These are phyloP conservation scores for Schizosaccharomyces japonicus DNA, from an alignment of 805 yeast genomes.

Conservation along the genomic window DNA sequence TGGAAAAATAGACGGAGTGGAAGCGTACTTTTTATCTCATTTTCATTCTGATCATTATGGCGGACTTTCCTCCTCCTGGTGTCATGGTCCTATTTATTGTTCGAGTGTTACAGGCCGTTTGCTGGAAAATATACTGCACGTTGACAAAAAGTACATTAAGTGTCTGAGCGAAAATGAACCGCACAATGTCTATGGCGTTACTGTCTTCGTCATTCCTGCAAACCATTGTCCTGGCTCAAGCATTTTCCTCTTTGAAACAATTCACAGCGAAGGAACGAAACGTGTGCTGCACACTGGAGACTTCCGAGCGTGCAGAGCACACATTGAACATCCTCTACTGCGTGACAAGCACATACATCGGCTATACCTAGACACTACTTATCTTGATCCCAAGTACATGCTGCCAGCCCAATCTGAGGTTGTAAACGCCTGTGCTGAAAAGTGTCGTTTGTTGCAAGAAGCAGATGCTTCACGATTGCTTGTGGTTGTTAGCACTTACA, in stretches of 20 bases:
- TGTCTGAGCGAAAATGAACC: conserved; percentile 22
- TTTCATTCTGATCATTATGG: conserved; percentile 90
- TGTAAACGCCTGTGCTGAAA: conserved; percentile 29
- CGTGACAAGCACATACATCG: conserved; percentile 23
- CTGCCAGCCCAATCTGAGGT: conserved; percentile 62
- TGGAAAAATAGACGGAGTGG: conserved; percentile 16
- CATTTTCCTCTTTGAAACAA: conserved; percentile 40
- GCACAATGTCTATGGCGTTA: conserved; percentile 21
- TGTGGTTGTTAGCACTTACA: conserved; percentile 62
- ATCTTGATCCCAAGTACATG: conserved; percentile 44
- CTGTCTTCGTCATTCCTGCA: conserved; percentile 51
- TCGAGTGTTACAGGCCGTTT: conserved; percentile 45
- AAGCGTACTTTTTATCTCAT: conserved; percentile 25
- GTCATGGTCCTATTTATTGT: conserved; percentile 45
- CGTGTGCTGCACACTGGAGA: conserved; percentile 71
- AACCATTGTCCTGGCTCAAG: conserved; percentile 96
- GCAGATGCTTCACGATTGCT: conserved; percentile 19
- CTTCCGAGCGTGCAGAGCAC: conserved; percentile 42
- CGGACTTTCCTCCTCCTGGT: conserved; percentile 62
- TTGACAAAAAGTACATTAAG: conserved; percentile 23
- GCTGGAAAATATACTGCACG: conserved; percentile 29
- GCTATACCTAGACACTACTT: conserved; percentile 76
- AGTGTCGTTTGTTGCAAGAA: neutral
- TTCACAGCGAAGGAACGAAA: conserved; percentile 7
- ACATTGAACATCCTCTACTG: conserved; percentile 21